Evolutionary conservation across 345 rosid genomes (phyloP).

Genomic region (Eucalyptus sp.): DNA sequence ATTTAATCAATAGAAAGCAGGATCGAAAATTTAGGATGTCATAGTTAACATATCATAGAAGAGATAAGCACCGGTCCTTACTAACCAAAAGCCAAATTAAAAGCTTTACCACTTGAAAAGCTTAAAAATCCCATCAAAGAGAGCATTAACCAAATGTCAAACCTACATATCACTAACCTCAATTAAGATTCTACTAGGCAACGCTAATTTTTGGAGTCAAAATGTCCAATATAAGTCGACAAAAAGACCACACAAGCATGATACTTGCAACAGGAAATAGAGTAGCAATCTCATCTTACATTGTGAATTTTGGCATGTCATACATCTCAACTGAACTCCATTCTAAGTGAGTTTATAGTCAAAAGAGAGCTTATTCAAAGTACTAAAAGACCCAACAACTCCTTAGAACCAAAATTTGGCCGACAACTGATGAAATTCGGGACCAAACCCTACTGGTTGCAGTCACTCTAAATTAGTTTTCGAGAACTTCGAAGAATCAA

Average conservation of each 20-base stretch:
- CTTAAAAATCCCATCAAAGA: not conserved
- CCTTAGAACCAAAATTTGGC: not conserved
- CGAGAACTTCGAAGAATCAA: not conserved
- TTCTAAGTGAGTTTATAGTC: not conserved
- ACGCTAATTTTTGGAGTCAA: not conserved
- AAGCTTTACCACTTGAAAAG: not conserved
- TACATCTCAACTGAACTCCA: not conserved
- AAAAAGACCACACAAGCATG: not conserved
- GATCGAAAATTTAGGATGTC: too few relatives aligned
- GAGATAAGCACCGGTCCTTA: not conserved
- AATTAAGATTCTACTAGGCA: not conserved
- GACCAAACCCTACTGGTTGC: not conserved
- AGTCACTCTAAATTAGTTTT: not conserved
- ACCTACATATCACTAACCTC: not conserved
- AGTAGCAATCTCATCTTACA: not conserved
- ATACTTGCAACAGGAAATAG: not conserved
- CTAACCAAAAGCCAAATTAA: not conserved
- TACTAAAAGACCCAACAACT: not conserved
- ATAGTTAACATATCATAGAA: not conserved
- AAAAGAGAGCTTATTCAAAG: not conserved
- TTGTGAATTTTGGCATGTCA: not conserved
- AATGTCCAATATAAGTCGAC: not conserved
- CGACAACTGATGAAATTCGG: not conserved
- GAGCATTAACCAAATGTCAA: not conserved
- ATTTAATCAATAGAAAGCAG: too few relatives aligned